A percentile compares a stretch with the other conserved stretches of the same genome.
Evolutionary conservation across 345 rosid genomes (phyloP).

Genomic region (Toxicodendron radicans): DNA sequence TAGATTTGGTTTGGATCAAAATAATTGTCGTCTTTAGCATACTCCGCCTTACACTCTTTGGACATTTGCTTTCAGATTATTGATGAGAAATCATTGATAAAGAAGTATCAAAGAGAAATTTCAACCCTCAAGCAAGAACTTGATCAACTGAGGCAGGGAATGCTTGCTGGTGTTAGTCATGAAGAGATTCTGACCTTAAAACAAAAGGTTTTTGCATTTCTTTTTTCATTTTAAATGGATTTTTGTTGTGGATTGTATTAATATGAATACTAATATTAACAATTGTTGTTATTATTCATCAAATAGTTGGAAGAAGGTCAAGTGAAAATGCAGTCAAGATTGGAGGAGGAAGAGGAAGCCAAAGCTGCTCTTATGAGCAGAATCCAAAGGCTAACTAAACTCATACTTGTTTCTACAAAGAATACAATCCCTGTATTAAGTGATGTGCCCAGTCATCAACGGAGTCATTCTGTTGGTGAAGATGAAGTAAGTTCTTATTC

Average conservation of each 20-base stretch:
- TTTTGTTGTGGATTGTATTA: neutral
- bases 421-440: conserved; percentile 71
- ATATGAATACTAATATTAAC: conserved; percentile 1
- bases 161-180: conserved; percentile 86
- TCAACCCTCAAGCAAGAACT: conserved; percentile 88
- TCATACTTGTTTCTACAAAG: conserved; percentile 95
- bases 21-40: neutral
- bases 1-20: neutral
- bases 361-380: conserved; percentile 99
- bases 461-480: conserved; percentile 64
- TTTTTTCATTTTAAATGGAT: neutral
- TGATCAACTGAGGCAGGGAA: conserved; percentile 79
- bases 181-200: conserved; percentile 87
- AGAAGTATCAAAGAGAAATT: conserved; percentile 97
- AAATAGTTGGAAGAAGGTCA: conserved; percentile 97
- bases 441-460: conserved; percentile 68
- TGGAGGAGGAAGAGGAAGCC: conserved; percentile 99
- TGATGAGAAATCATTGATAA: conserved; percentile 95
- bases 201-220: conserved; percentile 68
- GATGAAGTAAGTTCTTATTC: conserved; percentile 64
- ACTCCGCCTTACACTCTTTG: conserved; percentile 14
- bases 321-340: conserved; percentile 98
- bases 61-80: conserved; percentile 61
- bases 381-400: conserved; percentile 96
- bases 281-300: conserved; percentile 15